Base-by-base conservation (phyloP, 2,329 filamentous ascomycete species). In the Ceratocystis huliohia region DNA sequence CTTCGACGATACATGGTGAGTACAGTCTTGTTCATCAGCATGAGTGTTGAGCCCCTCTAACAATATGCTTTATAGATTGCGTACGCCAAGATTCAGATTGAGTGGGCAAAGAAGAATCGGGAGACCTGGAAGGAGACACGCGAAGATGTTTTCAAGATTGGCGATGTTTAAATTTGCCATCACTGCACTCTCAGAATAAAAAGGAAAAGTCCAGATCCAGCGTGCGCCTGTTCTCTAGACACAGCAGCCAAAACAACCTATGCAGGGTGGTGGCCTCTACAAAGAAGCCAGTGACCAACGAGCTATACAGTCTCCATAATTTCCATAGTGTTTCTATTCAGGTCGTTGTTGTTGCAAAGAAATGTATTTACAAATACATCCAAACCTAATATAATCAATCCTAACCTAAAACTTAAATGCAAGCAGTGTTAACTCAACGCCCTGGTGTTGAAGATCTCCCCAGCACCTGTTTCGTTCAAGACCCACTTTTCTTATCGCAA, bases 1-100 rank as follows among this genome's bases (percentile, higher is more conserved):
- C 75, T 99, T 72, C 87, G 86, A 73, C 85, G 89, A 69, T 97
- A 97, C 75, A 99, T 99, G 94, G 94, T 96, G 79, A 78, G 88
- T 77, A 33, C 56, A 22, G 30, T 28, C 3, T 41, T 41, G 37
- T 20, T 15, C 53, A 20, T 28, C n/a, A 15, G 20, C 22, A 53
- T 20, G 53, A 8, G 15, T 50, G 13, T 61, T 25, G 17, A 3
- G 37, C 4, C 46, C 22, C 48, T 15, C 70, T 67, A 68, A 64
- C 73, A 70, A 74, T 70, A 10, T 45, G 10, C n/a, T 25, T 62
- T 57, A 33, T 71, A 96, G 92, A 84, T 96, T 72, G 89, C 90
- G 41, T 96, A 96, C 75, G 92, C 92, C 13, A 89, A 89, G 75
- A 93, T 88, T 75, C 92, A 96, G 74, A 86, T 96, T 68, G 90